Base-by-base conservation (phyloP, 805 yeast genomes). In the Brettanomyces naardenensis region DNA sequence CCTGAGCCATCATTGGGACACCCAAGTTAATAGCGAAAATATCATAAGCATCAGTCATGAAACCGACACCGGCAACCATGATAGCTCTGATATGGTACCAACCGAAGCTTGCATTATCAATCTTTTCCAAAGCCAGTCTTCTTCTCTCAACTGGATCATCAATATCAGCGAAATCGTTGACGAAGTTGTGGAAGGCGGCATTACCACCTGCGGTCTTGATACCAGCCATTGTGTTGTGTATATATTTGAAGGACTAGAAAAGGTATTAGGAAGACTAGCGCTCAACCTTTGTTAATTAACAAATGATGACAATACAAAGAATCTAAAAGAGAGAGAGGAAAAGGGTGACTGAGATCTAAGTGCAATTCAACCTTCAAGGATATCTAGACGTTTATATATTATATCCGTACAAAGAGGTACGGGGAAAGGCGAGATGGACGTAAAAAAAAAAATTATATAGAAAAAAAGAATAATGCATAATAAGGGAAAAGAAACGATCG, bases 1-100 rank as follows among this genome's bases (percentile, higher is more conserved):
- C 94, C 52, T 80, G 78, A 25, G 74, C 61, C 72, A 87, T 62
- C 89, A 87, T 85, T 37, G 89, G 55, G 38, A 84, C 65, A 61
- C 83, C 90, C 66, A 87, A 66, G 63, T 82, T 84, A 52, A 87
- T 87, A 48, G 95, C 89, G 53, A 87, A 88, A 49, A 88, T 84
- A 69, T 88, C 95, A 62, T 88, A 87, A 39, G 95, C 77, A 65
- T 87, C 96, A 21, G 95, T 87, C 64, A 88, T 61, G 76, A 87
- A 87, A 59, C 96, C 96, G 47, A 87, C 92, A 69, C 96, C 87
- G 10, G 95, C 95, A 57, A 85, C 87, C 61, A 75, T 58, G 52
- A 85, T 82, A 68, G 87, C 83, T 63, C 86, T 75, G 38, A 83
- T 62, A 53, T 84, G 92, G 54, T 83, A 80, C 92, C 88, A 80